Conservation (phyloP, 352 stramenopile genomes). For the Phytophthora podocarpi region DNA sequence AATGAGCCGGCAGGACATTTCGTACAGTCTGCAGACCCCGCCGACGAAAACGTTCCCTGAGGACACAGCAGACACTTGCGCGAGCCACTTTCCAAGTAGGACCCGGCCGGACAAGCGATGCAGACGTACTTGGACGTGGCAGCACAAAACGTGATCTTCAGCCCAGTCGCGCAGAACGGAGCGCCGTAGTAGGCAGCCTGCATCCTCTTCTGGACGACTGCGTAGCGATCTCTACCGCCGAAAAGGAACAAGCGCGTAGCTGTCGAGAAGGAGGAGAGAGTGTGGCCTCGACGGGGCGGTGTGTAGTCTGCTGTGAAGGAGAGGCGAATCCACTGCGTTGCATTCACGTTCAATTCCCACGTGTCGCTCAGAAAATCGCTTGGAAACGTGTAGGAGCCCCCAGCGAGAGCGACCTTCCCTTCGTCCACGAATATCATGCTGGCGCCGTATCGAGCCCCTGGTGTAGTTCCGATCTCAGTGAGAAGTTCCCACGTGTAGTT, state of each 20-base stretch:
- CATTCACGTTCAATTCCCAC: conserved; percentile 77
- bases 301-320: conserved; percentile 54
- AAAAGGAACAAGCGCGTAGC: conserved; percentile 55
- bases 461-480: conserved; percentile 48
- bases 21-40: conserved; percentile 48
- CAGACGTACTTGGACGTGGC: conserved; percentile 62
- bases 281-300: conserved; percentile 56
- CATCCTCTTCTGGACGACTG: conserved; percentile 56
- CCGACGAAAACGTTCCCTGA: conserved; percentile 49
- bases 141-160: conserved; percentile 63
- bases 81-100: conserved; percentile 60
- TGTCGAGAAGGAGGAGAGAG: conserved; percentile 48
- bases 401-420: conserved; percentile 59
- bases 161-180: conserved; percentile 49
- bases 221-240: conserved; percentile 66
- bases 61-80: conserved; percentile 54
- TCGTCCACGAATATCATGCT: conserved; percentile 62
- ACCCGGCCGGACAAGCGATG: conserved; percentile 59
- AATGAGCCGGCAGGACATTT: conserved; percentile 57
- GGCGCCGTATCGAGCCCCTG: conserved; percentile 60
- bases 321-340: conserved; percentile 67
- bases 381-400: conserved; percentile 77
- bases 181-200: conserved; percentile 57
- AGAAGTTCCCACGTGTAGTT: conserved; percentile 64
- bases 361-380: conserved; percentile 74